These are phyloP conservation scores for Triadica sebifera DNA, from an alignment of 345 rosid genomes.

Conservation along the genomic window DNA sequence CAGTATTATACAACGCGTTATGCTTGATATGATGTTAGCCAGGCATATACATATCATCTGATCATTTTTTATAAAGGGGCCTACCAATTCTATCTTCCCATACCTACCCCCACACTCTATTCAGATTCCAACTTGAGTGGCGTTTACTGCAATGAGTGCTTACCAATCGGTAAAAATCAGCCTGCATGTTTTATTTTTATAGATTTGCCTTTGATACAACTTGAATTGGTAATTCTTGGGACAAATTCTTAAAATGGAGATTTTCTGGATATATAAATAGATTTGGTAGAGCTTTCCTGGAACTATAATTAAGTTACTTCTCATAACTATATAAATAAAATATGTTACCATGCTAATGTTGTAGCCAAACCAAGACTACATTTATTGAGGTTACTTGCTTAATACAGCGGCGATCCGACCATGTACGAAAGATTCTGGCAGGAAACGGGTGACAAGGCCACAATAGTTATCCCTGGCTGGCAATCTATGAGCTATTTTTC, in stretches of 20 bases:
- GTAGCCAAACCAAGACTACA: background rate
- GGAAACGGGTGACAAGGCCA: conserved; percentile 61
- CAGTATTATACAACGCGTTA: background rate
- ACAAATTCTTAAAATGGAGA: background rate
- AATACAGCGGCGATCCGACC: conserved; percentile 89
- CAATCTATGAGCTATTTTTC: conserved; percentile 85
- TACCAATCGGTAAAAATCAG: background rate
- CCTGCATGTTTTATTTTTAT: background rate
- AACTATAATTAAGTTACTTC: background rate
- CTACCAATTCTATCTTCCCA: conserved; percentile 27
- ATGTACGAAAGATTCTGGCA: conserved; percentile 80
- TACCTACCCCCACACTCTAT: conserved; percentile 7
- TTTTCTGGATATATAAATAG: background rate
- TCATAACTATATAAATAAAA: background rate
- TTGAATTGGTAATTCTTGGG: background rate
- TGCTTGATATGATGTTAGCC: conserved; percentile 23
- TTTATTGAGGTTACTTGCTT: conserved; percentile 11
- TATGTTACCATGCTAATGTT: background rate
- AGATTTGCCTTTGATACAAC: background rate
- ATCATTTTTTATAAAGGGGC: conserved; percentile 25
- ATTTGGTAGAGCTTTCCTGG: background rate
- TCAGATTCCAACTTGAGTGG: conserved; percentile 1
- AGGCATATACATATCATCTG: conserved; percentile 23
- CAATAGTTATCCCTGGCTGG: conserved; percentile 80
- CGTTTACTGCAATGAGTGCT: background rate